Conservation (phyloP, 495 filamentous ascomycete species). For the Podospora pseudocomata region DNA sequence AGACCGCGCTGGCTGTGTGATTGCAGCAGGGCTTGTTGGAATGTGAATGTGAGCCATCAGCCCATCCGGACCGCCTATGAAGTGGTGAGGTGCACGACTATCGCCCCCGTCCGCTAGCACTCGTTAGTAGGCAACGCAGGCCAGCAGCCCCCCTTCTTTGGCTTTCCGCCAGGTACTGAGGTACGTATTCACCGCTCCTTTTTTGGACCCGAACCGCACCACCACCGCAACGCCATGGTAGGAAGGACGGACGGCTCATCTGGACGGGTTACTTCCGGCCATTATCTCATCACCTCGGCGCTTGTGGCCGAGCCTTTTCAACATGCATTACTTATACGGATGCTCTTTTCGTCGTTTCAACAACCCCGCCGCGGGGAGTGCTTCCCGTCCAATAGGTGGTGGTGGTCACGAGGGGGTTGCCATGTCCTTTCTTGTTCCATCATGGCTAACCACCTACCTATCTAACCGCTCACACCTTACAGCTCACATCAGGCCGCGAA, state of each 20-base stretch:
- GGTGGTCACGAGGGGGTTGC: conserved; percentile 22
- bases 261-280: conserved; percentile 23
- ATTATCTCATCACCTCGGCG: conserved; percentile 13
- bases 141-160: neutral
- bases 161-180: neutral
- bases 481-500: neutral
- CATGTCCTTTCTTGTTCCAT: conserved; percentile 8
- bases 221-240: conserved; percentile 7
- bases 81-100: neutral
- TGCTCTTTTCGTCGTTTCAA: neutral
- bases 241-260: conserved; percentile 9
- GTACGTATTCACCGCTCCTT: conserved; percentile 23
- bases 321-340: neutral
- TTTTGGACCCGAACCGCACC: neutral
- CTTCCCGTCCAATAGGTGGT: conserved; percentile 15
- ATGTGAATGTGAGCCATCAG: neutral
- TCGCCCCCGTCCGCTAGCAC: neutral
- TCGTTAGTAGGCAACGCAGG: neutral
- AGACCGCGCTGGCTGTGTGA: neutral
- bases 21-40: neutral
- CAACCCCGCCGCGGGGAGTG: conserved; percentile 29
- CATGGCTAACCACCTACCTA: conserved; percentile 8
- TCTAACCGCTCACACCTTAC: conserved; percentile 2
- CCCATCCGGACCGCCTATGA: neutral
- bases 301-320: conserved; percentile 4